A percentile compares a stretch with the other conserved stretches of the same genome.
These are phyloP conservation scores for Suillus variegatus DNA, from an alignment of 768 basidiomycete species.

Conservation along the genomic window DNA sequence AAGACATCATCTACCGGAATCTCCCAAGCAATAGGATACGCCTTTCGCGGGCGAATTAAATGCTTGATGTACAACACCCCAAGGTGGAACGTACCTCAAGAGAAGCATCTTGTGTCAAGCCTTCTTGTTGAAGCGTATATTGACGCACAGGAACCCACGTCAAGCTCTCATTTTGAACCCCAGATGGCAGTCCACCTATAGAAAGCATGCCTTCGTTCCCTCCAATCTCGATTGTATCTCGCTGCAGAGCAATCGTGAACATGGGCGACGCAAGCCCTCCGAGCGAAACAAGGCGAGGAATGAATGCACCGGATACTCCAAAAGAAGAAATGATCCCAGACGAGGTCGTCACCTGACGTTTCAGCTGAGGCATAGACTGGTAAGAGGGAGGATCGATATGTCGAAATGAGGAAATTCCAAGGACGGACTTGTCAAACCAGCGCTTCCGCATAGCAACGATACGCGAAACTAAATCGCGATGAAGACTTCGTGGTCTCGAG, in stretches of 20 bases:
- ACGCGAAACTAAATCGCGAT: not conserved
- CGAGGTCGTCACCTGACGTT: conserved; percentile 14
- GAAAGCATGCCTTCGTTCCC: conserved; percentile 67
- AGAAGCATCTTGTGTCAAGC: conserved; percentile 56
- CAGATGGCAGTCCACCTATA: conserved; percentile 62
- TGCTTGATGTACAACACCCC: not conserved
- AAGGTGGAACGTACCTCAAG: conserved; percentile 49
- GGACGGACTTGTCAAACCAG: conserved; percentile 21
- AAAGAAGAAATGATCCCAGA: conserved; percentile 43
- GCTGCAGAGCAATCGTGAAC: conserved; percentile 65
- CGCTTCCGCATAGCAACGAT: conserved; percentile 12
- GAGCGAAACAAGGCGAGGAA: conserved; percentile 46
- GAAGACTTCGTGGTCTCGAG: conserved; percentile 2
- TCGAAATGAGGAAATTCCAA: conserved; percentile 2
- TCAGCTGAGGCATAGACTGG: conserved; percentile 1
- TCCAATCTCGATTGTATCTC: conserved; percentile 66
- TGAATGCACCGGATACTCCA: conserved; percentile 42
- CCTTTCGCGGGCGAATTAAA: conserved; percentile 29
- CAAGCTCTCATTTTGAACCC: conserved; percentile 47
- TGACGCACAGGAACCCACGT: conserved; percentile 67
- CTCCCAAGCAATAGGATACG: conserved; percentile 73
- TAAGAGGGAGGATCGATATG: not conserved
- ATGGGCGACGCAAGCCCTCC: conserved; percentile 42
- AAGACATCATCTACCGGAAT: conserved; percentile 69
- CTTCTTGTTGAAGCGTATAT: conserved; percentile 54